Percentiles rank a stretch among this genome's conserved stretches.
phyloP scores from a whole-genome alignment of 2,329 filamentous ascomycete species.

The Nannizziopsis arthrosporioides region DNA sequence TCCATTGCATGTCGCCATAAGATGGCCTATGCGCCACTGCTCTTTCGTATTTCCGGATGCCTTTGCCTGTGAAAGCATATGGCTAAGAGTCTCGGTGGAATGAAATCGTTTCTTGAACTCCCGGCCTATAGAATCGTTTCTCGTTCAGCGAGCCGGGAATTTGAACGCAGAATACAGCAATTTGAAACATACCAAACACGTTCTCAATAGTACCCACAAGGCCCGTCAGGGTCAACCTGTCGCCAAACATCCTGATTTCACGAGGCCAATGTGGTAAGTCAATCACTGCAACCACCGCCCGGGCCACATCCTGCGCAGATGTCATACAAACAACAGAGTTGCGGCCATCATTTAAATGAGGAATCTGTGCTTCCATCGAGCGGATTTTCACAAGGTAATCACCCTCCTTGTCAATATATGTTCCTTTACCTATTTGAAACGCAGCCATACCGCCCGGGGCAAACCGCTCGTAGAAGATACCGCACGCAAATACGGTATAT shows the following conservation, averaged over 20 bases:
- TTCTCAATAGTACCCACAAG: constrained; percentile 48
- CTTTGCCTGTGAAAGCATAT: constrained; percentile 20
- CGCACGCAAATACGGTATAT: constrained; percentile 61
- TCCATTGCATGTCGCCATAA: constrained; percentile 57
- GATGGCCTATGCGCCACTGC: constrained; percentile 42
- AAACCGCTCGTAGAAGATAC: constrained; percentile 65
- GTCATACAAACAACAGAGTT: constrained; percentile 53
- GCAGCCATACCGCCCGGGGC: constrained; percentile 53
- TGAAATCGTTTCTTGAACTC: constrained; percentile 20
- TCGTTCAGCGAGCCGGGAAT: constrained; percentile 3
- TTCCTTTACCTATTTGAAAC: constrained; percentile 48
- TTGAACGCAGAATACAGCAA: background rate
- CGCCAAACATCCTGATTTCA: constrained; percentile 59
- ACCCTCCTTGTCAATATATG: constrained; percentile 45
- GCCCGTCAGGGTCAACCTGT: constrained; percentile 49
- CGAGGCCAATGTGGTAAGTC: constrained; percentile 55
- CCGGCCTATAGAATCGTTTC: constrained; percentile 12
- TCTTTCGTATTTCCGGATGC: constrained; percentile 26
- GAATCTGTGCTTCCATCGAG: constrained; percentile 47
- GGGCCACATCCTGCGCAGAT: constrained; percentile 56
- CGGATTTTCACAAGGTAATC: constrained; percentile 56
- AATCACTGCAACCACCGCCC: constrained; percentile 56
- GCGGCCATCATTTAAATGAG: constrained; percentile 43
- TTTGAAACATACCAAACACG: constrained; percentile 26
- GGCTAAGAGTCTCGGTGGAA: constrained; percentile 19